Evolutionary conservation across 2,329 filamentous ascomycete species (phyloP).

Genomic region (Leptodontidium sp.): DNA sequence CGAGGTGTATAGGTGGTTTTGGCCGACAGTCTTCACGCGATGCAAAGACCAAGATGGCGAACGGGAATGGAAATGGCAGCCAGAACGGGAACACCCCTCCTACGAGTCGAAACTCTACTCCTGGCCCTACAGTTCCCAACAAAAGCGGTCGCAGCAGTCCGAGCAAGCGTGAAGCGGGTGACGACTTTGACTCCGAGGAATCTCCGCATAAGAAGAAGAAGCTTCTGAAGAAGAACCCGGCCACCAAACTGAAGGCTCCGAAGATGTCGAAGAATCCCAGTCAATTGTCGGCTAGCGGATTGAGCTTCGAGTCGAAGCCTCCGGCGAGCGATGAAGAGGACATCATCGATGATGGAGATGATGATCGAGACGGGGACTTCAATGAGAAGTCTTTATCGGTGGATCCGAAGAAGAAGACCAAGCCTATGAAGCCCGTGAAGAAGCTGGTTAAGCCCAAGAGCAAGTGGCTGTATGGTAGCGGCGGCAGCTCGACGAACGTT

Average conservation of each 20-base stretch:
- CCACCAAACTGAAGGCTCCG: constrained; percentile 37
- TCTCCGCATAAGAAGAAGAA: constrained; percentile 45
- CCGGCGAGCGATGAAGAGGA: constrained; percentile 29
- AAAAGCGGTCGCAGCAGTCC: constrained; percentile 42
- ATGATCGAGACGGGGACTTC: constrained; percentile 43
- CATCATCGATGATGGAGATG: constrained; percentile 39
- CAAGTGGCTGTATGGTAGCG: constrained; percentile 26
- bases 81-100: constrained; percentile 66
- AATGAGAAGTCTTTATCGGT: constrained; percentile 35
- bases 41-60: constrained; percentile 69
- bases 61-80: constrained; percentile 57
- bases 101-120: constrained; percentile 69
- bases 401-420: constrained; percentile 42
- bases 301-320: constrained; percentile 35
- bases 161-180: constrained; percentile 43
- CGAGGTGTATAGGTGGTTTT: constrained; percentile 71
- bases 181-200: constrained; percentile 46
- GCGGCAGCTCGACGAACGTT: background rate
- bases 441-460: constrained; percentile 26
- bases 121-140: constrained; percentile 52
- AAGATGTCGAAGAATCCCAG: constrained; percentile 33
- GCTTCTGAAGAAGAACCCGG: constrained; percentile 40
- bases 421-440: constrained; percentile 18
- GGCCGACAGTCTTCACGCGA: constrained; percentile 69
- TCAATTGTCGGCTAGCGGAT: constrained; percentile 30